phyloP scores from a whole-genome alignment of 176 grass and related monocot species.

The Poa annua region DNA sequence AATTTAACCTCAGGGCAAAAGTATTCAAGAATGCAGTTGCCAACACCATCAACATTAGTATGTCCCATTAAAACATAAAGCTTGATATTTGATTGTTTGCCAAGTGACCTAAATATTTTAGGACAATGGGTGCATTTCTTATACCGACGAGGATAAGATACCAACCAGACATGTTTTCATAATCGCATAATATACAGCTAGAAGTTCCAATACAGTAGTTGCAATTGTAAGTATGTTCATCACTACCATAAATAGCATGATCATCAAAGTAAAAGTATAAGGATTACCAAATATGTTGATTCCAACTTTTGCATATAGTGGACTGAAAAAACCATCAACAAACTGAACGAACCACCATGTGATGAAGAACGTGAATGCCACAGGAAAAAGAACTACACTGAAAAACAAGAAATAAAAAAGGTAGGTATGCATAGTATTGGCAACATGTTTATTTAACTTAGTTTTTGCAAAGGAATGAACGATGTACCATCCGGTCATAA shows the following conservation, averaged over 20 bases:
- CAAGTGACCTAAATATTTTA: background rate
- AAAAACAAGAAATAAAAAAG: conserved; percentile 32
- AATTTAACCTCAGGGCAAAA: background rate
- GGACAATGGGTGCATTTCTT: background rate
- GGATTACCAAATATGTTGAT: conserved; percentile 89
- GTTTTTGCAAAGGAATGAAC: conserved; percentile 31
- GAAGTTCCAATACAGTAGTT: background rate
- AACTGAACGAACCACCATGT: conserved; percentile 99
- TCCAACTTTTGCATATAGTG: conserved; percentile 87
- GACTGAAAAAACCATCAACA: conserved; percentile 99
- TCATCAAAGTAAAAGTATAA: background rate
- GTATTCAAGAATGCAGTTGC: background rate
- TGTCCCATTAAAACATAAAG: conserved; percentile 18
- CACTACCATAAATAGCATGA: conserved; percentile 14
- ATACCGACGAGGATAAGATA: background rate
- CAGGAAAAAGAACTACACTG: conserved; percentile 98
- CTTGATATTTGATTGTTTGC: background rate
- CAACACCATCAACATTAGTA: background rate
- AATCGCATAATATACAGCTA: background rate
- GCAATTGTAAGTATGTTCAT: background rate
- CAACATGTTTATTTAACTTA: conserved; percentile 30
- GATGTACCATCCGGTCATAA: conserved; percentile 99
- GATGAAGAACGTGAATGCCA: conserved; percentile 96
- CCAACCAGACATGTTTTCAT: background rate
- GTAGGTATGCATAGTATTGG: conserved; percentile 18